A percentile compares a stretch with the other conserved stretches of the same genome.
Evolutionary conservation across 2,329 filamentous ascomycete species (phyloP).

Genomic region (Aspergillus sp.): DNA sequence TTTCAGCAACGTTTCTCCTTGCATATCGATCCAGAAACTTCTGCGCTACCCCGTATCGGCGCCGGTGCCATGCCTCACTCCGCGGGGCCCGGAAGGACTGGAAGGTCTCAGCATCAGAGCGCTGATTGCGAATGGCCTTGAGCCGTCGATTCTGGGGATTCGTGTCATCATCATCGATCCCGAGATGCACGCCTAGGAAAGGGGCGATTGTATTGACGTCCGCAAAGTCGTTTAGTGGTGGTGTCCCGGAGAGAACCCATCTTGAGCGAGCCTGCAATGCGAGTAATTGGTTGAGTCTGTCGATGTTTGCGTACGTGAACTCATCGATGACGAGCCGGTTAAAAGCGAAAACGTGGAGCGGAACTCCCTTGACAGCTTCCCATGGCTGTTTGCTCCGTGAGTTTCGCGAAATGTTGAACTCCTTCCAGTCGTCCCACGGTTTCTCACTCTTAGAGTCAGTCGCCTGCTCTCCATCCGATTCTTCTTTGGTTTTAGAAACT

Average conservation of each 20-base stretch:
- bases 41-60: conserved; percentile 54
- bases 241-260: conserved; percentile 66
- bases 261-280: conserved; percentile 52
- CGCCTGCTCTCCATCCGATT: neutral
- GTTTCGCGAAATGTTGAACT: conserved; percentile 22
- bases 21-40: conserved; percentile 56
- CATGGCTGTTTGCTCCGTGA: conserved; percentile 16
- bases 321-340: conserved; percentile 65
- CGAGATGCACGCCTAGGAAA: conserved; percentile 57
- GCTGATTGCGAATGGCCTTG: conserved; percentile 26
- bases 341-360: conserved; percentile 62
- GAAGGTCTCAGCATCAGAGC: conserved; percentile 55
- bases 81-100: conserved; percentile 51
- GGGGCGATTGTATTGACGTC: conserved; percentile 60
- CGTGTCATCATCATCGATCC: conserved; percentile 53
- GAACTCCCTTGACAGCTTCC: conserved; percentile 30
- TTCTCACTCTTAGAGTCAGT: conserved; percentile 2
- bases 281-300: conserved; percentile 45
- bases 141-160: conserved; percentile 49
- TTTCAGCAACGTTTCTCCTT: conserved; percentile 47
- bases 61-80: conserved; percentile 54
- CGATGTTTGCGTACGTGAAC: conserved; percentile 56
- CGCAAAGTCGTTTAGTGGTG: conserved; percentile 56
- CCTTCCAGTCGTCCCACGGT: neutral
- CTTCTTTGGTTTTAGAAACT: neutral